These are phyloP conservation scores for Coleophoma crateriformis DNA, from an alignment of 2,329 filamentous ascomycete species.

Conservation along the genomic window DNA sequence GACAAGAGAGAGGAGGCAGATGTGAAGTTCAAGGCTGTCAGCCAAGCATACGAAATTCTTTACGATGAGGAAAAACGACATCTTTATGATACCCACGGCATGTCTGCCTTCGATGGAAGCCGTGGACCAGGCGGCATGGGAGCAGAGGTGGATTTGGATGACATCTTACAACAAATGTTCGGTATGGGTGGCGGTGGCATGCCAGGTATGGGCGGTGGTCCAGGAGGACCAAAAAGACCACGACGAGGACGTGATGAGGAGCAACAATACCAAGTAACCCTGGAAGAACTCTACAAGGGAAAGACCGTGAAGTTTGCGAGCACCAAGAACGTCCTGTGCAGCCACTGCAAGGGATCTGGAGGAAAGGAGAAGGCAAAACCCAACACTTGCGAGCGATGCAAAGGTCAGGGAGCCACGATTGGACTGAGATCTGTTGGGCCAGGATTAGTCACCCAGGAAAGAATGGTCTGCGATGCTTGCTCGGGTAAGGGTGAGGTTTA, in stretches of 20 bases:
- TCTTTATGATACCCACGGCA: conserved; percentile 89
- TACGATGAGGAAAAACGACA: conserved; percentile 90
- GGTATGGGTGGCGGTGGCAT: conserved; percentile 58
- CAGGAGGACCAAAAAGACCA: conserved; percentile 49
- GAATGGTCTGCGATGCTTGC: conserved; percentile 77
- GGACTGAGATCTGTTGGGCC: conserved; percentile 80
- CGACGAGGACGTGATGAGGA: conserved; percentile 78
- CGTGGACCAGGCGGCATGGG: conserved; percentile 56
- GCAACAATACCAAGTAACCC: conserved; percentile 81
- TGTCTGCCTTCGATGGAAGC: conserved; percentile 84
- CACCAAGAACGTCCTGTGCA: conserved; percentile 89
- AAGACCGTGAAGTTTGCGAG: conserved; percentile 97
- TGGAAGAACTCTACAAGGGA: conserved; percentile 97
- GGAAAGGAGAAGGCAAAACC: conserved; percentile 89
- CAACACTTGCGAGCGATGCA: conserved; percentile 76
- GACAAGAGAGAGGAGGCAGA: conserved; percentile 81
- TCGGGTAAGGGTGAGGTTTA: conserved; percentile 79
- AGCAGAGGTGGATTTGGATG: conserved; percentile 79
- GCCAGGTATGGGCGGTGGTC: conserved; percentile 31
- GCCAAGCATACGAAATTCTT: conserved; percentile 96
- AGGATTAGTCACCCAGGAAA: conserved; percentile 76
- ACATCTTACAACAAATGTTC: conserved; percentile 92
- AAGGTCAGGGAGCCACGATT: conserved; percentile 72
- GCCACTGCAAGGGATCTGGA: conserved; percentile 79
- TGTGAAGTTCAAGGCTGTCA: conserved; percentile 85